phyloP scores from a whole-genome alignment of 352 stramenopile genomes.

The Pythium volutum region DNA sequence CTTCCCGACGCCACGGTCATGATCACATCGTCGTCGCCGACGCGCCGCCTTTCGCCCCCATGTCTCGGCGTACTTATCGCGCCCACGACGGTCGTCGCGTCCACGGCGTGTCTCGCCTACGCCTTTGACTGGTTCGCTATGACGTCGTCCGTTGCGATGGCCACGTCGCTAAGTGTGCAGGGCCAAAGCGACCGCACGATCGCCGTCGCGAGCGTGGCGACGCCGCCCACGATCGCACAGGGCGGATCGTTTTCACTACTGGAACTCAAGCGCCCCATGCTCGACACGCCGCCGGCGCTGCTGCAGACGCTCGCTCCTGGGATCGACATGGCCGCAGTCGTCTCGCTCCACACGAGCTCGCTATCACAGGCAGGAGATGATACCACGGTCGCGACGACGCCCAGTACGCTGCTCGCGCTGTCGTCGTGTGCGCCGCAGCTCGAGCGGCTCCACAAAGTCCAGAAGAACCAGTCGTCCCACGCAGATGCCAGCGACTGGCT shows the following conservation, averaged over 20 bases:
- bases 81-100: constrained; percentile 17
- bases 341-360: background rate
- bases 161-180: background rate
- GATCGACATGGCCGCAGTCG: background rate
- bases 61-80: constrained; percentile 23
- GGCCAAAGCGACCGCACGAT: background rate
- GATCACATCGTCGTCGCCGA: background rate
- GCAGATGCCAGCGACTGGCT: constrained; percentile 9
- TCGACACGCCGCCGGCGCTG: background rate
- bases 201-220: background rate
- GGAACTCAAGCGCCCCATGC: constrained; percentile 1
- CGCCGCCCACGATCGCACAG: background rate
- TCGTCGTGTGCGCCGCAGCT: constrained; percentile 1
- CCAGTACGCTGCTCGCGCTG: background rate
- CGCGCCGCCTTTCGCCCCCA: background rate
- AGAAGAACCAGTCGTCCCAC: background rate
- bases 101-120: constrained; percentile 19
- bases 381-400: background rate
- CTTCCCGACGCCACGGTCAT: constrained; percentile 2
- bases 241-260: constrained; percentile 11
- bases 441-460: background rate
- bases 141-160: too few species aligned
- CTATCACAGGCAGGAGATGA: background rate
- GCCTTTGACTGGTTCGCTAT: background rate
- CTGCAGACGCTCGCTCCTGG: background rate